These are phyloP conservation scores for Podaxis pistillaris DNA, from an alignment of 768 basidiomycete species.

Conservation along the genomic window DNA sequence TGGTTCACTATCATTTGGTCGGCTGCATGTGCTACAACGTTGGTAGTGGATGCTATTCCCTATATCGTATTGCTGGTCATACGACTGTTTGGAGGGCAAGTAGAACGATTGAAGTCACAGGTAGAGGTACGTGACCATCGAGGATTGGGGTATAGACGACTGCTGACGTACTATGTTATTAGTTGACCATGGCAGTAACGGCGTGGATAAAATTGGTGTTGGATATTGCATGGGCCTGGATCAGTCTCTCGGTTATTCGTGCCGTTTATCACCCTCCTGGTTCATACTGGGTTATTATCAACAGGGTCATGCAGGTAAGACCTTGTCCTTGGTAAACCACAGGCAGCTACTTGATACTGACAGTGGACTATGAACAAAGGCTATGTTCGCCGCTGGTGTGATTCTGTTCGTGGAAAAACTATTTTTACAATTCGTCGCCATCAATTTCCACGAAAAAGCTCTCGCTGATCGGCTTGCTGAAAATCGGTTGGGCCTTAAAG, in stretches of 20 bases:
- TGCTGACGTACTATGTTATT: conserved; percentile 7
- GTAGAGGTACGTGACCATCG: conserved; percentile 50
- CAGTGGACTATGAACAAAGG: conserved; percentile 24
- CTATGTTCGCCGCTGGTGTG: conserved; percentile 42
- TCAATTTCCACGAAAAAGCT: conserved; percentile 77
- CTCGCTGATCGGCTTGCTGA: conserved; percentile 71
- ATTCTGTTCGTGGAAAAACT: conserved; percentile 48
- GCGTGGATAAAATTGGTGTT: conserved; percentile 71
- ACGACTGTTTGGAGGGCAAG: conserved; percentile 55
- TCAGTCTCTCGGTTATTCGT: conserved; percentile 63
- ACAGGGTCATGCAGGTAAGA: conserved; percentile 68
- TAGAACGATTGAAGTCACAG: conserved; percentile 66
- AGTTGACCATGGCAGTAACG: conserved; percentile 68
- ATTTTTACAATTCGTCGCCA: conserved; percentile 73
- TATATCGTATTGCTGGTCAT: conserved; percentile 52
- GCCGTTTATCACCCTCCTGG: conserved; percentile 58
- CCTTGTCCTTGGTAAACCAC: background rate
- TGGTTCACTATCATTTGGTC: conserved; percentile 73
- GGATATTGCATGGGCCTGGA: conserved; percentile 72
- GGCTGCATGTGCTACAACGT: conserved; percentile 54
- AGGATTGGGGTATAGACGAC: background rate
- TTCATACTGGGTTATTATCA: conserved; percentile 64
- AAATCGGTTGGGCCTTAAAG: conserved; percentile 67
- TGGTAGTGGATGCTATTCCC: conserved; percentile 65
- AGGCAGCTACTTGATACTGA: background rate